These are phyloP conservation scores for Vigna trinervia DNA, from an alignment of 306 rosid species.

Conservation along the genomic window DNA sequence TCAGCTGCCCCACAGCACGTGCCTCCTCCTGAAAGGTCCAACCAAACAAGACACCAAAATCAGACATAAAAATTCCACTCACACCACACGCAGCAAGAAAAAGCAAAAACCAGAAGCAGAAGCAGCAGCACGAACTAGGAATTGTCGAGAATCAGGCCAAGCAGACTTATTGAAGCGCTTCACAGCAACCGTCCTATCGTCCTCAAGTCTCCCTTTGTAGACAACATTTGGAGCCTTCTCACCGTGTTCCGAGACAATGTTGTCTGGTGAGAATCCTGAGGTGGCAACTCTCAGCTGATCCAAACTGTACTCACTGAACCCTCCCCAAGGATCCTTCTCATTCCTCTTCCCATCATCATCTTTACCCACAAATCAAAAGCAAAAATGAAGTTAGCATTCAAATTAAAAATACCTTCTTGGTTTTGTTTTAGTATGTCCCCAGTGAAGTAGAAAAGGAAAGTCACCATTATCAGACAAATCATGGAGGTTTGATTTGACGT, in stretches of 20 bases:
- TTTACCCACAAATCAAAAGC: slow-evolving; percentile 35
- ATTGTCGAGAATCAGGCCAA: slow-evolving; percentile 99
- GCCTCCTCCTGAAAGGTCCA: slow-evolving; percentile 79
- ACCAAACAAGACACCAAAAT: slow-evolving; percentile 24
- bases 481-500: slow-evolving; percentile 72
- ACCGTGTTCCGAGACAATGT: slow-evolving; percentile 97
- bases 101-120: slow-evolving; percentile 41
- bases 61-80: slow-evolving; percentile 33
- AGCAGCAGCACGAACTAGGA: slow-evolving; percentile 66
- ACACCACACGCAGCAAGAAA: slow-evolving; percentile 29
- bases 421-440: neutral
- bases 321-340: slow-evolving; percentile 63
- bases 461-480: slow-evolving; percentile 70
- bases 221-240: slow-evolving; percentile 99
- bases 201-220: slow-evolving; percentile 77
- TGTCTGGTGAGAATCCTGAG: slow-evolving; percentile 82
- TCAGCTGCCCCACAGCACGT: slow-evolving; percentile 78
- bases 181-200: slow-evolving; percentile 76
- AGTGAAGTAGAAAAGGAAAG: slow-evolving; percentile 1
- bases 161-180: slow-evolving; percentile 95
- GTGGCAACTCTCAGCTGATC: slow-evolving; percentile 84
- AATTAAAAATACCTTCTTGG: slow-evolving; percentile 3
- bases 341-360: slow-evolving; percentile 67
- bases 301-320: slow-evolving; percentile 77
- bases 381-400: slow-evolving; percentile 30